phyloP scores from a whole-genome alignment of 2,329 filamentous ascomycete genomes.

The Epichloe hybrida region DNA sequence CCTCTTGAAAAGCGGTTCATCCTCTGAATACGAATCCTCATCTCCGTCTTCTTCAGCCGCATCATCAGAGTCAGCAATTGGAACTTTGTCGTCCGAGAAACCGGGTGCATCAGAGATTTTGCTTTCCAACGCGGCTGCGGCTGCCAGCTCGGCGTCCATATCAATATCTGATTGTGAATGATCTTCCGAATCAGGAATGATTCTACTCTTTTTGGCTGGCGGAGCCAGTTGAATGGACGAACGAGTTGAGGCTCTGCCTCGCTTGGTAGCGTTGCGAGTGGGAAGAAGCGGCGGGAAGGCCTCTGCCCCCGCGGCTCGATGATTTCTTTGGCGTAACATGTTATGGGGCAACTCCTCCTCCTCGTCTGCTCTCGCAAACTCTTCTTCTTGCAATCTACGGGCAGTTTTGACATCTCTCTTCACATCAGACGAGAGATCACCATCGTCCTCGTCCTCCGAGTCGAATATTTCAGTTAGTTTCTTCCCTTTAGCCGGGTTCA shows the following conservation, averaged over 20 bases:
- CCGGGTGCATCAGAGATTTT: slow-evolving; percentile 4
- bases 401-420: slow-evolving; percentile 19
- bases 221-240: slow-evolving; percentile 9
- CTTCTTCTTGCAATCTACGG: slow-evolving; percentile 21
- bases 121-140: slow-evolving; percentile 10
- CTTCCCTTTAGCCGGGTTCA: slow-evolving; percentile 32
- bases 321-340: slow-evolving; percentile 3
- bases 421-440: slow-evolving; percentile 13
- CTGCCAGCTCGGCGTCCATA: slow-evolving; percentile 19
- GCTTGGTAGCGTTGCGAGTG: slow-evolving; percentile 10
- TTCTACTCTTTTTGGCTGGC: slow-evolving; percentile 17
- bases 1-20: slow-evolving; percentile 16
- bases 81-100: slow-evolving; percentile 7
- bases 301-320: not conserved
- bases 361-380: slow-evolving; percentile 12
- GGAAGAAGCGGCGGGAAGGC: slow-evolving; percentile 5
- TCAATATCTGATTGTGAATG: slow-evolving; percentile 12
- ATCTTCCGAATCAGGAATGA: slow-evolving; percentile 19
- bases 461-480: slow-evolving; percentile 27
- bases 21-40: slow-evolving; percentile 14
- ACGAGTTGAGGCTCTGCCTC: slow-evolving; percentile 12
- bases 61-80: slow-evolving; percentile 8
- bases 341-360: not conserved
- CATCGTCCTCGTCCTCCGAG: slow-evolving; percentile 23
- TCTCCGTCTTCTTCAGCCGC: slow-evolving; percentile 4